Base-by-base conservation (phyloP, 2,329 filamentous ascomycete species). In the Periconia macrospinosa region DNA sequence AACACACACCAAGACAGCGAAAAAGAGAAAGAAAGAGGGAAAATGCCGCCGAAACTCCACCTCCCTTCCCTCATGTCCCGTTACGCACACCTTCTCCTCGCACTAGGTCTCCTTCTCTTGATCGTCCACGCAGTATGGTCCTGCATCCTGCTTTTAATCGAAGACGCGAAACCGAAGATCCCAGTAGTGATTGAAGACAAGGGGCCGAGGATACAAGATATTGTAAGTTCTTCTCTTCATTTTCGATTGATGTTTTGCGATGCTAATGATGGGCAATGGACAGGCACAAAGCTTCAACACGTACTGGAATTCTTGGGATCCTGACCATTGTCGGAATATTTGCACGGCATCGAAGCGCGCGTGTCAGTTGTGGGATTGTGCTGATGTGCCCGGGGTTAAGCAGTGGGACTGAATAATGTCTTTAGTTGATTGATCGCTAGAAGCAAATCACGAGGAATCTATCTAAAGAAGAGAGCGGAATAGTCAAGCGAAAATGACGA, bases 261-360 rank as follows among this genome's bases (percentile, higher is more conserved):
- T 27, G 8, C 23, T 27, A 27, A 27, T 27, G 23, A 27, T 27
- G 23, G 23, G 23, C 5, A 8, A 27, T 27, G 23, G 8, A 20
- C 11, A 47, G 45, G 45, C 45, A 17, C 11, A 47, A 40, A 37
- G 30, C 14, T 19, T 47, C 15, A 47, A 47, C 30, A 47, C 45
- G 6, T 20, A 18, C 33, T 47, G 45, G 45, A 15, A 37, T 1
- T 23, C 45, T 7, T 40, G 18, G 15, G 45, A 47, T 23, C 30
- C 30, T n/a, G 45, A 40, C 23, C 45, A 47, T 40, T 47, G 45
- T 27, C 45, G 45, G 7, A 40, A 40, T 40, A 30, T 47, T 2
- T 47, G 45, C 17, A 14, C 20, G 19, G 7, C 18, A 7, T 47
- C 45, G 33, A 20, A 17, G 15, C 15, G 6, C 2, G 45, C 45